A percentile compares a stretch with the other conserved stretches of the same genome.
phyloP scores from a whole-genome alignment of 768 basidiomycete species.

The Myochromella boudieri region DNA sequence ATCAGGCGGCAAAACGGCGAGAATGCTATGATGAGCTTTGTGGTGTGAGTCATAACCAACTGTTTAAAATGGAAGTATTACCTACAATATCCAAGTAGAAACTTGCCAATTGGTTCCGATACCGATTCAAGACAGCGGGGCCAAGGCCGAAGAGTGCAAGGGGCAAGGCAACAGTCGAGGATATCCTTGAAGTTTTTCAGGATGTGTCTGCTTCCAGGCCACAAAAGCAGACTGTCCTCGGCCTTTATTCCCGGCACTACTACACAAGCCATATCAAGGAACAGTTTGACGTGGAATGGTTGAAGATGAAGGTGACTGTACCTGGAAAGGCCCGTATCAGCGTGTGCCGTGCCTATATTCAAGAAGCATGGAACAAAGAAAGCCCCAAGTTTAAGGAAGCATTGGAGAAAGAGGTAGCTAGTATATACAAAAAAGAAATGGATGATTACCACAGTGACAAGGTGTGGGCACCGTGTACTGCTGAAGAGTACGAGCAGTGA shows the following conservation, averaged over 20 bases:
- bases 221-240: not conserved
- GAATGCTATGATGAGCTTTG: not conserved
- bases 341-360: not conserved
- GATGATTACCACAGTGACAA: not conserved
- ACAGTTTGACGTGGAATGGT: not conserved
- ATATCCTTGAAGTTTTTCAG: not conserved
- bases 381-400: not conserved
- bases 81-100: not conserved
- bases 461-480: slow-evolving; percentile 1
- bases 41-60: not conserved
- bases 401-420: not conserved
- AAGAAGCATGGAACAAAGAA: not conserved
- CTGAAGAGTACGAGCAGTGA: not conserved
- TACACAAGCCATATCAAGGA: not conserved
- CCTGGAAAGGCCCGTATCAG: not conserved
- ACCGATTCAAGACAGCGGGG: not conserved
- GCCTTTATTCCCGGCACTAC: not conserved
- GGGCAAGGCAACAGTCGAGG: not conserved
- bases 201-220: not conserved
- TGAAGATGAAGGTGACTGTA: not conserved
- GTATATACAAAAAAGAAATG: not conserved
- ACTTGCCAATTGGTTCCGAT: not conserved
- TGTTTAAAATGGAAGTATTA: too few species aligned
- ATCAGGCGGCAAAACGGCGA: not conserved
- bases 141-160: too few species aligned